Evolutionary conservation across 352 stramenopile species (phyloP).

Genomic region (Poterioochromonas sp.): DNA sequence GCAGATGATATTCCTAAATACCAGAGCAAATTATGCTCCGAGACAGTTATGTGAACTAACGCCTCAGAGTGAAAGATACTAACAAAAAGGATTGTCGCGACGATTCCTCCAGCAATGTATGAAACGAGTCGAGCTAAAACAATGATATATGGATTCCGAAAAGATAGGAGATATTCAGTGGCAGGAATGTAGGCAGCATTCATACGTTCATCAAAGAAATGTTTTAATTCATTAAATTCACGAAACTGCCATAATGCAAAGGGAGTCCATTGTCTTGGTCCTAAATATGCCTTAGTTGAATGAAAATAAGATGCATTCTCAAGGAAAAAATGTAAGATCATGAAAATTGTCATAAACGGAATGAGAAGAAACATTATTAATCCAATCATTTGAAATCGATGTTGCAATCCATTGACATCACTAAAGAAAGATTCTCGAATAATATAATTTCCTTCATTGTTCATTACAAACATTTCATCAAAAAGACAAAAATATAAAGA

Average conservation of each 20-base stretch:
- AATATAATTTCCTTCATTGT: constrained; percentile 53
- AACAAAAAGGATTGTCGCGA: constrained; percentile 80
- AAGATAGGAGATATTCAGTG: constrained; percentile 84
- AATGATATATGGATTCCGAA: constrained; percentile 70
- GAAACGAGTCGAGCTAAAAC: constrained; percentile 80
- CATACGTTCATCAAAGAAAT: constrained; percentile 85
- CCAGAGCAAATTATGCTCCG: constrained; percentile 86
- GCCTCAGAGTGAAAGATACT: constrained; percentile 84
- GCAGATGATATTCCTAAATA: constrained; percentile 82
- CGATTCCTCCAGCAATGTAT: constrained; percentile 89
- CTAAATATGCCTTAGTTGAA: constrained; percentile 80
- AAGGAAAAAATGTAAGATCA: constrained; percentile 91
- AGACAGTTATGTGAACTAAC: constrained; percentile 85
- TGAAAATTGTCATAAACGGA: constrained; percentile 94
- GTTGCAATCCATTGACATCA: constrained; percentile 76
- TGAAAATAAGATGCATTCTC: constrained; percentile 87
- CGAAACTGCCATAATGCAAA: constrained; percentile 54
- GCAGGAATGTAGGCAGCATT: constrained; percentile 76
- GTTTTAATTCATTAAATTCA: constrained; percentile 97
- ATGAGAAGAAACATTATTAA: constrained; percentile 85
- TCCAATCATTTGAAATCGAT: constrained; percentile 81
- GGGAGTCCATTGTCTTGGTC: constrained; percentile 80
- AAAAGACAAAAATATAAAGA: constrained; percentile 94
- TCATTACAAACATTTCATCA: constrained; percentile 50
- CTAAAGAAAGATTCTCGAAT: constrained; percentile 65